Percentiles rank a stretch among this genome's conserved stretches.
phyloP scores from a whole-genome alignment of 1,284 basidiomycete species.

The Flammula alnicola region DNA sequence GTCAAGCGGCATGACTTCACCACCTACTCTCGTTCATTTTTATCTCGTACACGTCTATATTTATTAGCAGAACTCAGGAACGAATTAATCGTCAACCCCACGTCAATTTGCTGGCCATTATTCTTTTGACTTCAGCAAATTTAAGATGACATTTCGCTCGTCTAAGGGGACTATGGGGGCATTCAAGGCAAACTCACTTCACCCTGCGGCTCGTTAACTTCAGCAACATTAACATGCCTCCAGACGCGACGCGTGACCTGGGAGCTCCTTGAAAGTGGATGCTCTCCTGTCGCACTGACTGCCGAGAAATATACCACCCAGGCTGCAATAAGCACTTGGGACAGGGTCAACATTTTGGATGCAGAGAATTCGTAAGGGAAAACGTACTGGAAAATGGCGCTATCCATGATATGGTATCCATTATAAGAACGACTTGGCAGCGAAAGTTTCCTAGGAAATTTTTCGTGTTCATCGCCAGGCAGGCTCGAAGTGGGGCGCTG shows the following conservation, averaged over 20 bases:
- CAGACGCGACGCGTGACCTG: too few species aligned
- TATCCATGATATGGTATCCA: slow-evolving; percentile 6
- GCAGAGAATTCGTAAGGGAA: background rate
- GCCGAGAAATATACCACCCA: slow-evolving; percentile 13
- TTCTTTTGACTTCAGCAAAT: too few species aligned
- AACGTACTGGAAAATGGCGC: slow-evolving; percentile 12
- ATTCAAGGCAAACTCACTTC: slow-evolving; percentile 11
- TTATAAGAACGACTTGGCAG: slow-evolving; percentile 7
- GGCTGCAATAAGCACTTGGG: slow-evolving; percentile 11
- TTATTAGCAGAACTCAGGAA: too few species aligned
- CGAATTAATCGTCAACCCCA: too few species aligned
- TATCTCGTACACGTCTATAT: too few species aligned
- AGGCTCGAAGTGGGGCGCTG: slow-evolving; percentile 1
- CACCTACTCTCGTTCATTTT: too few species aligned
- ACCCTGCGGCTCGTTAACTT: slow-evolving; percentile 7
- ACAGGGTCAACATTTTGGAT: background rate
- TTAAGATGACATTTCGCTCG: too few species aligned
- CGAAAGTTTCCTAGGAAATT: slow-evolving; percentile 10
- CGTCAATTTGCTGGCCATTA: too few species aligned
- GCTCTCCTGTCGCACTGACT: background rate
- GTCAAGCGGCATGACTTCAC: too few species aligned
- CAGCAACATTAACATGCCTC: slow-evolving; percentile 13
- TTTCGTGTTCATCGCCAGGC: background rate
- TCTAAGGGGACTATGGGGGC: background rate
- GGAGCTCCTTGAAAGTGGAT: too few species aligned